Base-by-base conservation (phyloP, 495 filamentous ascomycete genomes). In the Corynascus novoguineensis region DNA sequence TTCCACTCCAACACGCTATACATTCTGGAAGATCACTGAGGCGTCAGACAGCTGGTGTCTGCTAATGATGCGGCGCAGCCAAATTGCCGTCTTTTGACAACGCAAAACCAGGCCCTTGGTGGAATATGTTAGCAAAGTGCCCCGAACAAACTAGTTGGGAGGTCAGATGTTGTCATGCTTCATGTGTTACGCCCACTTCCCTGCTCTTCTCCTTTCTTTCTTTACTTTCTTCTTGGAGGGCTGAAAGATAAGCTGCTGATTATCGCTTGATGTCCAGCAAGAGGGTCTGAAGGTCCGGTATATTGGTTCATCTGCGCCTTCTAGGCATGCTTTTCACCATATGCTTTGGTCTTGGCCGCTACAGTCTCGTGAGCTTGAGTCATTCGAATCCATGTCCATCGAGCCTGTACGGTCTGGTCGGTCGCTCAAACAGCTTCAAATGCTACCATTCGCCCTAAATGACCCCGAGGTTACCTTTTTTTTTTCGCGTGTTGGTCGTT, bases 21-120 rank as follows among this genome's bases (percentile, higher is more conserved):
- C 22, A 27, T 50, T 8, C n/a, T 49, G n/a, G 34, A 57, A 42
- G 54, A 50, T 10, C 45, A 50, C 22, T 7, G 49, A 5, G 54
- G 54, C 17, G 9, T 57, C 1, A 29, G 44, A 28, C 21, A 57
- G 19, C 34, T 50, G 22, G 42, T 57, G 8, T 50, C 42, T 19
- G 25, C 21, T 28, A 8, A 15, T n/a, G 14, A 42, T 25, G 24
- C 46, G 35, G 22, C 32, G 25, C n/a, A n/a, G 4, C 6, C 21
- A 10, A 25, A 24, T 15, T 45, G 6, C 42, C 8, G 5, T 45
- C 42, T 21, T 45, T 9, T 11, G 12, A 27, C 42, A 6, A 7
- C 21, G 42, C 42, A 5, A 45, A 24, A 24, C 42, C 42, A 12
- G 42, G 42, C 9, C 21, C 42, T 24, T 45, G 42, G 42, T 45